Percentiles rank a stretch among this genome's conserved stretches.
Evolutionary conservation across 441 rosid species (phyloP).

Genomic region (Hypseocharis bilobata): DNA sequence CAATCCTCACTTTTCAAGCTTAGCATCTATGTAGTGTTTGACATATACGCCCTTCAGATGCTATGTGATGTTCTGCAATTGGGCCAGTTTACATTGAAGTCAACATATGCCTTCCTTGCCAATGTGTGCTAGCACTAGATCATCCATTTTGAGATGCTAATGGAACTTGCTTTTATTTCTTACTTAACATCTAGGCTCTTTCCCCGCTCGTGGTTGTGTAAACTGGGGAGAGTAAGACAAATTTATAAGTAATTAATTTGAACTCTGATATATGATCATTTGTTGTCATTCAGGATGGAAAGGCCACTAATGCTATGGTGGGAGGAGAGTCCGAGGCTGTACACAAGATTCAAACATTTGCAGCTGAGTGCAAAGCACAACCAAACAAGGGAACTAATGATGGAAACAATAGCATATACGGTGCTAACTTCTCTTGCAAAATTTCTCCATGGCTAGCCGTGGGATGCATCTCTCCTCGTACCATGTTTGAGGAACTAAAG

Average conservation of each 20-base stretch:
- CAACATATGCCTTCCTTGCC: background rate
- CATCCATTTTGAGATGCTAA: background rate
- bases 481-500: constrained; percentile 80
- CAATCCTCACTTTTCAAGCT: too few species aligned
- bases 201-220: too few species aligned
- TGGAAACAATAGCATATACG: constrained; percentile 52
- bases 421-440: constrained; percentile 90
- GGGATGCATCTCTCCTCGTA: constrained; percentile 91
- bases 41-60: too few species aligned
- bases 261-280: background rate
- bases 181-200: too few species aligned
- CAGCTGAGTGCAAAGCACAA: constrained; percentile 69
- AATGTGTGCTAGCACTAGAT: background rate
- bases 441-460: constrained; percentile 86
- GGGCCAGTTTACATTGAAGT: too few species aligned
- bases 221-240: too few species aligned
- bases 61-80: too few species aligned
- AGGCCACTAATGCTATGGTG: constrained; percentile 40
- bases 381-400: constrained; percentile 42
- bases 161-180: too few species aligned
- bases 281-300: constrained; percentile 47
- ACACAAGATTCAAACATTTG: constrained; percentile 56
- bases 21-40: too few species aligned
- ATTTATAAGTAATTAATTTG: too few species aligned
- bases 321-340: constrained; percentile 92